Conservation (phyloP, 2,329 filamentous ascomycete species). For the Davidsoniella virescens region DNA sequence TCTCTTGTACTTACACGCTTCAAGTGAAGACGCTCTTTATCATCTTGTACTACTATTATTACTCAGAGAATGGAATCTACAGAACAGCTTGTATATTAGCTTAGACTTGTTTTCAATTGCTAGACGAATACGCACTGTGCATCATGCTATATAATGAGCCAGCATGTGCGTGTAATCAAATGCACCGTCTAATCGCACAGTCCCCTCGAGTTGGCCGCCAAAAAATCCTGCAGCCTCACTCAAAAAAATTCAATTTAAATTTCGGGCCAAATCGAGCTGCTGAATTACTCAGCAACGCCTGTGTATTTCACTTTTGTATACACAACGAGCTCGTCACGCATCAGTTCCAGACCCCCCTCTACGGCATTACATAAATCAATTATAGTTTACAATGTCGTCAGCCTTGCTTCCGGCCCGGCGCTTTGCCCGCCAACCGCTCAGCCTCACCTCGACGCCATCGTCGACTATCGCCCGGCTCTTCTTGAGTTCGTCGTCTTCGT, state of each 20-base stretch:
- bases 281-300: neutral
- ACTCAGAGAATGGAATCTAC: neutral
- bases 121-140: neutral
- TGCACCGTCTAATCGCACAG: slow-evolving; percentile 1
- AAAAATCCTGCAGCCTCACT: slow-evolving; percentile 11
- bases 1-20: slow-evolving; percentile 54
- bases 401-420: neutral
- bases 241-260: neutral
- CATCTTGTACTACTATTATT: neutral
- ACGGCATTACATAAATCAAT: neutral
- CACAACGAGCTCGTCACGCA: too few relatives aligned
- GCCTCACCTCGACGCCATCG: neutral
- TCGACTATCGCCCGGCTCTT: neutral
- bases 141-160: neutral
- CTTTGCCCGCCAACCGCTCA: neutral
- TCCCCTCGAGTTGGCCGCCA: slow-evolving; percentile 5
- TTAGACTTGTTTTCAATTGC: too few relatives aligned
- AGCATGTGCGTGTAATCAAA: neutral
- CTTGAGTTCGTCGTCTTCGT: neutral
- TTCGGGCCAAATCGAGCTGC: neutral
- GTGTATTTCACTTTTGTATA: neutral
- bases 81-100: too few relatives aligned
- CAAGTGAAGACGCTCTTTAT: neutral
- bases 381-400: slow-evolving; percentile 1
- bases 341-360: neutral